A percentile compares a stretch with the other conserved stretches of the same genome.
These are phyloP conservation scores for Flaveria trinervia DNA, from an alignment of 129 eudicot genomes.

Conservation along the genomic window DNA sequence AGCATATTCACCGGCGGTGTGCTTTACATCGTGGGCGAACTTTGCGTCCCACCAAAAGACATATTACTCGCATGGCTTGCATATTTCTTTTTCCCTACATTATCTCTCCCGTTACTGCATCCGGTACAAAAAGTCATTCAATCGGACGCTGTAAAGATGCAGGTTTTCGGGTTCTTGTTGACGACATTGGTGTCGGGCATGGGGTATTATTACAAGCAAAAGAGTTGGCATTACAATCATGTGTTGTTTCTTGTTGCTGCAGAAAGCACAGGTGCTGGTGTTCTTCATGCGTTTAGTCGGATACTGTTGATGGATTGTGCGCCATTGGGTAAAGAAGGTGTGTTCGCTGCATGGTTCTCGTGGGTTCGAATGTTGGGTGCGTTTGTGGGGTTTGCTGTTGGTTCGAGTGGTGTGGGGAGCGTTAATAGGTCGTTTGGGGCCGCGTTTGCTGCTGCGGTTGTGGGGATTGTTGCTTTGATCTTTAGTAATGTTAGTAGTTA, in stretches of 20 bases:
- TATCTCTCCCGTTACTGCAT: constrained; percentile 61
- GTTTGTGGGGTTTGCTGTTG: constrained; percentile 64
- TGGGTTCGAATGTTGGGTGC: constrained; percentile 72
- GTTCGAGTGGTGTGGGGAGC: constrained; percentile 48
- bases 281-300: constrained; percentile 66
- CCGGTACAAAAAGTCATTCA: constrained; percentile 59
- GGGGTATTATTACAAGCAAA: constrained; percentile 55
- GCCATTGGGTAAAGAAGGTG: constrained; percentile 77
- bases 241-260: constrained; percentile 49
- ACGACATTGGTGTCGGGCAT: constrained; percentile 58
- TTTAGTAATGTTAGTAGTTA: constrained; percentile 76
- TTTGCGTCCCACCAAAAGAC: constrained; percentile 39
- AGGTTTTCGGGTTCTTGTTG: constrained; percentile 62
- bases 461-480: constrained; percentile 57
- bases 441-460: constrained; percentile 55
- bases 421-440: constrained; percentile 57
- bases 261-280: constrained; percentile 58
- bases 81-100: constrained; percentile 57
- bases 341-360: constrained; percentile 72
- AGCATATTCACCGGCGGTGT: constrained; percentile 61
- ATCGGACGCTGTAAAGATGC: constrained; percentile 82
- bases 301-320: constrained; percentile 73
- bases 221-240: constrained; percentile 45
- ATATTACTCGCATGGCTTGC: constrained; percentile 53
- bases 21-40: constrained; percentile 55